Evolutionary conservation across 306 rosid species (phyloP).

Genomic region (Sicyos baderoa): DNA sequence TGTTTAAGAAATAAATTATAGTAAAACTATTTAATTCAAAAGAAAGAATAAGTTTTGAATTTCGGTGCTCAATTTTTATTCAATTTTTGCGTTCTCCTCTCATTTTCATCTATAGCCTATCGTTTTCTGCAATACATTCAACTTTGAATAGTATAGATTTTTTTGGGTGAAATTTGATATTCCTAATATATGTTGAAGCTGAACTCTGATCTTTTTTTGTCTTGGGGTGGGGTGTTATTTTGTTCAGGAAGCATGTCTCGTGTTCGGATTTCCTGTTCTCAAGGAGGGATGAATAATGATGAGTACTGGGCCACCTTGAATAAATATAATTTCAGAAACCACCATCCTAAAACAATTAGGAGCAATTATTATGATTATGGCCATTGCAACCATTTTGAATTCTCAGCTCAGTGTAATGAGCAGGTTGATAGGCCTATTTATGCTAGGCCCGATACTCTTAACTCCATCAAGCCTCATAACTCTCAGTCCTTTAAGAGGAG

Average conservation of each 20-base stretch:
- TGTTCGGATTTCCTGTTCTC: slow-evolving; percentile 40
- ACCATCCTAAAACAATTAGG: slow-evolving; percentile 47
- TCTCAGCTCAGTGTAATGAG: slow-evolving; percentile 30
- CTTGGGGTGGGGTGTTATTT: slow-evolving; percentile 11
- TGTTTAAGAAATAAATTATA: neutral
- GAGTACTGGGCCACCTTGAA: slow-evolving; percentile 40
- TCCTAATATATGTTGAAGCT: neutral
- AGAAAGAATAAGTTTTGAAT: neutral
- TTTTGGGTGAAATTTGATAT: neutral
- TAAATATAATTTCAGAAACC: slow-evolving; percentile 34
- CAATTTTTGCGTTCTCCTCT: neutral
- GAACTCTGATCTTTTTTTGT: neutral
- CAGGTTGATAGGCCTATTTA: slow-evolving; percentile 26
- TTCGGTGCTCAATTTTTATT: neutral
- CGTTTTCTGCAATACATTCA: neutral
- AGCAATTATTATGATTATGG: slow-evolving; percentile 30
- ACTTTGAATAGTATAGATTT: neutral
- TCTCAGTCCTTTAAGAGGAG: slow-evolving; percentile 61
- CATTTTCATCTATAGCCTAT: neutral
- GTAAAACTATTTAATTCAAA: neutral
- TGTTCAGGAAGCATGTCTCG: slow-evolving; percentile 59
- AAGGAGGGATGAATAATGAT: slow-evolving; percentile 36
- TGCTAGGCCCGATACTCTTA: slow-evolving; percentile 27
- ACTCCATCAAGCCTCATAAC: slow-evolving; percentile 33
- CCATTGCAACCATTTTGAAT: slow-evolving; percentile 31